Percentiles rank a stretch among this genome's conserved stretches.
Conservation (phyloP, 2,329 filamentous ascomycete species). For the Neofusicoccum sp. region DNA sequence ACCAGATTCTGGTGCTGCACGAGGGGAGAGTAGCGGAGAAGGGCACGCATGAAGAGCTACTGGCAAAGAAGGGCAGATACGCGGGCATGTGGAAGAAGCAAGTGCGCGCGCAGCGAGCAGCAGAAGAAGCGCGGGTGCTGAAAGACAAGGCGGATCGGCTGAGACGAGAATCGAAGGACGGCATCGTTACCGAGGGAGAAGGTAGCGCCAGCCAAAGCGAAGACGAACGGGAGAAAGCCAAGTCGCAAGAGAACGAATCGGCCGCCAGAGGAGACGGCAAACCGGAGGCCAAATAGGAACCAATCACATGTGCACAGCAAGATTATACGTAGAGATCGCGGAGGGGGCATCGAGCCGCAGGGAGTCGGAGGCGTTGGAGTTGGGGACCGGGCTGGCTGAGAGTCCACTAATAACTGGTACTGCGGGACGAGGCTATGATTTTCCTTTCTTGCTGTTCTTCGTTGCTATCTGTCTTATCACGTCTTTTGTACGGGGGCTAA, state of each 20-base stretch:
- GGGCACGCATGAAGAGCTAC: slow-evolving; percentile 52
- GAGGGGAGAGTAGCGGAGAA: slow-evolving; percentile 52
- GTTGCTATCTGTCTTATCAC: slow-evolving; percentile 2
- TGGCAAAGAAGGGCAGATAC: slow-evolving; percentile 47
- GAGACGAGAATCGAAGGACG: slow-evolving; percentile 48
- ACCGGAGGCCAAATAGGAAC: background rate
- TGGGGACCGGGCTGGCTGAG: background rate
- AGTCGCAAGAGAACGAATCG: slow-evolving; percentile 12
- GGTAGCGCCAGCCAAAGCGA: slow-evolving; percentile 38
- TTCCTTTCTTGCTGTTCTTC: background rate
- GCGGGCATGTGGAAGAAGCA: slow-evolving; percentile 54
- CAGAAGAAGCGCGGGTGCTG: slow-evolving; percentile 49
- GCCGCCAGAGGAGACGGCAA: background rate
- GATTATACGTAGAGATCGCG: slow-evolving; percentile 1
- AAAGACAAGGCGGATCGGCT: slow-evolving; percentile 52
- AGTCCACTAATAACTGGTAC: slow-evolving; percentile 13
- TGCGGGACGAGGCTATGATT: slow-evolving; percentile 14
- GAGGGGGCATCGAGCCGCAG: background rate
- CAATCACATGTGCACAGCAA: slow-evolving; percentile 1
- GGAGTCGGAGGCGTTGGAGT: slow-evolving; percentile 9
- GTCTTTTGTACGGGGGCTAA: slow-evolving; percentile 6
- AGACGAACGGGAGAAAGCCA: slow-evolving; percentile 29
- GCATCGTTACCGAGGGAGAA: slow-evolving; percentile 37
- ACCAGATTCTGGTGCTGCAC: slow-evolving; percentile 56
- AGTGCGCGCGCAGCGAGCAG: slow-evolving; percentile 49